Base-by-base conservation (phyloP, 192 early-diverging fungal genomes). In the Jimgerdemannia flammicorona region DNA sequence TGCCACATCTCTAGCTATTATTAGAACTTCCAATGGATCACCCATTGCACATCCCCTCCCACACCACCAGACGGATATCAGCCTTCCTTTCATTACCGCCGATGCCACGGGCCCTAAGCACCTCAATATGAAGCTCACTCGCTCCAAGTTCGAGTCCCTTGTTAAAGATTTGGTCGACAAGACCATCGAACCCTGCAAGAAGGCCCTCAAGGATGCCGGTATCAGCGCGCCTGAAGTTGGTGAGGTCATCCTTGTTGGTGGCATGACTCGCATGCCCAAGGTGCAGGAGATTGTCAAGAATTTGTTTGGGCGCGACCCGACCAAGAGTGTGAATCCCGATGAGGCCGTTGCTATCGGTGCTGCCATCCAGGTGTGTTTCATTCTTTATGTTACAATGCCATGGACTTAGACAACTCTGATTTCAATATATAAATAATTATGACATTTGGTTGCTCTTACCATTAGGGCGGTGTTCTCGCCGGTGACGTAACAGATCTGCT, bases 301-400 rank as follows among this genome's bases (percentile, higher is more conserved):
- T 20, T 81, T 94, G 75, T 98, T 98, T 81, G 94, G 94, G 64
- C 89, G 92, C 71, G 93, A 97, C 70, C 91, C 95, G 40, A 91
- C 91, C 87, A 96, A 96, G 90, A 84, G 86, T 68, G 96, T 98
- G 84, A 98, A 98, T 88, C 97, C 96, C 54, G 97, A 98, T 80
- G 97, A 98, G 82, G 97, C 95, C 71, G 97, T 97, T 41, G 97
- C 97, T 77, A 92, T 97, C 74, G 96, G 97, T 77, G 97, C 97
- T 43, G 95, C 96, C 73, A 92, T 98, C 72, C 96, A 98, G 87
- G 70, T 71, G 14, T 42, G n/a, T n/a, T n/a, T n/a, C n/a, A n/a
- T n/a, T n/a, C n/a, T n/a, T n/a, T 39, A 68, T 68, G 4, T 68
- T 68, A 9, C 9, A 8, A 42, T 68, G 67, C 4, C 39, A 8